Base-by-base conservation (phyloP, 2,329 filamentous ascomycete species). In the Cordyceps cicadae region DNA sequence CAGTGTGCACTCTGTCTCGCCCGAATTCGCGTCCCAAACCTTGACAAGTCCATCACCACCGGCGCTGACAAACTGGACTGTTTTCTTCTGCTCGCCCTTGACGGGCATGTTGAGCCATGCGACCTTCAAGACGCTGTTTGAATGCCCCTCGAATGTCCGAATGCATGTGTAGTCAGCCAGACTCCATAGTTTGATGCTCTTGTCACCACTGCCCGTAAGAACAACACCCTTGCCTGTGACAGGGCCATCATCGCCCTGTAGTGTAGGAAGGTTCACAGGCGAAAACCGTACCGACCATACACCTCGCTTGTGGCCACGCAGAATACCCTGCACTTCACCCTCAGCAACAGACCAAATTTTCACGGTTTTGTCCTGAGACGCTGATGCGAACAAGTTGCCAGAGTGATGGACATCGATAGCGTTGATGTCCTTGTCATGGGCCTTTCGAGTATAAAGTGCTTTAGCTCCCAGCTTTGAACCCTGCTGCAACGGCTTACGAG, bases 371-470 rank as follows among this genome's bases (percentile, higher is more conserved):
- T 99, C 94, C 75, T 99, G 94, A 5, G 93, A 97, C 34, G 94
- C 93, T 1, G 94, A 97, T 3, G 93, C 95, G 70, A 99, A 97
- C 1, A 97, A 76, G n/a, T 86, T 84, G 5, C 84, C 85, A 1
- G 83, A 80, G 24, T 86, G 82, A 64, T 92, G 90, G 12, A 94
- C 81, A 65, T 95, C 91, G 55, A 99, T 83, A 2, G 94, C 92
- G 68, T 99, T 99, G 75, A 99, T 99, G 66, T 99, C 94, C 72
- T 99, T 99, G 70, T 99, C 94, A 74, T 99, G 94, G 1, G 94
- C 94, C 74, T 97, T 96, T 61, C 94, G 85, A 1, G 94, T 97
- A 72, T 90, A 99, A 5, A 87, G 76, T 46, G 90, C 90, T 66
- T 86, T 79, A 11, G 85, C 76, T 11, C 82, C 79, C 61, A 82